A percentile compares a stretch with the other conserved stretches of the same genome.
These are phyloP conservation scores for Yamadazyma oceani DNA, from an alignment of 1,139 yeast species.

Conservation along the genomic window DNA sequence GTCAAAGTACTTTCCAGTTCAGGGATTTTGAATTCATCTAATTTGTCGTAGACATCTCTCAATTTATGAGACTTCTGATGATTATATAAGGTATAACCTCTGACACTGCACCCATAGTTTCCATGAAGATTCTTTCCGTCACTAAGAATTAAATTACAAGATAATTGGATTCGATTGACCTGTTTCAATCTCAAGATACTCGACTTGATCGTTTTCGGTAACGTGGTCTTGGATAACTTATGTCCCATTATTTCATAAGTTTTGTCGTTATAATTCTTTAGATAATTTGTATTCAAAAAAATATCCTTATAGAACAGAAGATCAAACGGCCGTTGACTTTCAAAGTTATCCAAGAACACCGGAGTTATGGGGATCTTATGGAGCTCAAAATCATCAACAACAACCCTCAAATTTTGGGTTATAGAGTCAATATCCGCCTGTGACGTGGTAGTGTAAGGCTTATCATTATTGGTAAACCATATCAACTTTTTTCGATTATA, in stretches of 20 bases:
- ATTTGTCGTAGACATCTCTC: constrained; percentile 47
- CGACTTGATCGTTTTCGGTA: constrained; percentile 46
- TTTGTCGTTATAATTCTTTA: constrained; percentile 16
- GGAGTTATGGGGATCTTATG: constrained; percentile 59
- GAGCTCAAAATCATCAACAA: constrained; percentile 60
- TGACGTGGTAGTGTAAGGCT: constrained; percentile 28
- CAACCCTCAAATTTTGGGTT: constrained; percentile 49
- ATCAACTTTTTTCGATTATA: constrained; percentile 35
- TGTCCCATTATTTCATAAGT: neutral
- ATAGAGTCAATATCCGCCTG: constrained; percentile 16
- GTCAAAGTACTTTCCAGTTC: constrained; percentile 41
- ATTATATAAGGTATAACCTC: constrained; percentile 66
- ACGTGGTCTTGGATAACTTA: constrained; percentile 32
- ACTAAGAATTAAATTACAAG: constrained; percentile 51
- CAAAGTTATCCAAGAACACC: constrained; percentile 48
- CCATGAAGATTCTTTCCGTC: constrained; percentile 41
- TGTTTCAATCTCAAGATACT: constrained; percentile 58
- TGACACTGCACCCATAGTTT: constrained; percentile 59
- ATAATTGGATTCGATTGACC: constrained; percentile 61
- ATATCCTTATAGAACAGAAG: constrained; percentile 53
- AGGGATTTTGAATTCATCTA: constrained; percentile 53
- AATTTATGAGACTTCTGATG: constrained; percentile 49
- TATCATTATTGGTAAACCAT: constrained; percentile 46
- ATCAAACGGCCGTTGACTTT: constrained; percentile 42
- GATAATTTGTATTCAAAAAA: constrained; percentile 43